Percentiles rank a stretch among this genome's conserved stretches.
Conservation (phyloP, 768 basidiomycete genomes). For the Tricholoma saponaceum region DNA sequence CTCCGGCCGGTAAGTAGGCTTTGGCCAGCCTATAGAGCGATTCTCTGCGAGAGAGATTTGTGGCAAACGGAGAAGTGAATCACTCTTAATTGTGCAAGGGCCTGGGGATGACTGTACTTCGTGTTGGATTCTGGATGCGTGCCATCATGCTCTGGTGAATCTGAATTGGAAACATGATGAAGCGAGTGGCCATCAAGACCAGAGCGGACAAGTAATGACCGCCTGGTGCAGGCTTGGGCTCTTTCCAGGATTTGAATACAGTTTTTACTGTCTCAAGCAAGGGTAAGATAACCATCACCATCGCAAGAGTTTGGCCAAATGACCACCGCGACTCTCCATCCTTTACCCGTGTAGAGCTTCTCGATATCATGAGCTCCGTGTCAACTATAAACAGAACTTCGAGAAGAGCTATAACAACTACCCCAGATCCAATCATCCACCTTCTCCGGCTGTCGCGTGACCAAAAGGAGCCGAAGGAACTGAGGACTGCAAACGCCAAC, state of each 20-base stretch:
- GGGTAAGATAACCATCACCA: conserved; percentile 1
- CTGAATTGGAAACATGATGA: too few species aligned
- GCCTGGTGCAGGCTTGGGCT: not conserved
- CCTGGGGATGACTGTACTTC: too few species aligned
- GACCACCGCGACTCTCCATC: conserved; percentile 7
- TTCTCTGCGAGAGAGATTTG: too few species aligned
- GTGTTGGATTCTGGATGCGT: too few species aligned
- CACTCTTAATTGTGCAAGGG: too few species aligned
- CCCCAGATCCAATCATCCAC: not conserved
- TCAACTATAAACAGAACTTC: not conserved
- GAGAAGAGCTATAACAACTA: not conserved
- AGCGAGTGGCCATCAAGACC: too few species aligned
- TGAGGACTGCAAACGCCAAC: not conserved
- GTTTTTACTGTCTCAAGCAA: not conserved
- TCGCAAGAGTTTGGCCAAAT: conserved; percentile 13
- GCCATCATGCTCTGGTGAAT: too few species aligned
- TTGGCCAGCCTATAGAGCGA: too few species aligned
- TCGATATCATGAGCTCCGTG: not conserved
- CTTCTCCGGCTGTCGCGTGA: not conserved
- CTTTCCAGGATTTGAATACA: not conserved
- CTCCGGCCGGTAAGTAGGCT: too few species aligned
- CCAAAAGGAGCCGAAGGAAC: not conserved
- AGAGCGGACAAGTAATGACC: too few species aligned
- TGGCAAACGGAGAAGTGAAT: too few species aligned
- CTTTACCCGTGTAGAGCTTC: not conserved